A percentile compares a stretch with the other conserved stretches of the same genome.
phyloP scores from a whole-genome alignment of 1,139 yeast species.

The Casaregolazyma suthepensis region DNA sequence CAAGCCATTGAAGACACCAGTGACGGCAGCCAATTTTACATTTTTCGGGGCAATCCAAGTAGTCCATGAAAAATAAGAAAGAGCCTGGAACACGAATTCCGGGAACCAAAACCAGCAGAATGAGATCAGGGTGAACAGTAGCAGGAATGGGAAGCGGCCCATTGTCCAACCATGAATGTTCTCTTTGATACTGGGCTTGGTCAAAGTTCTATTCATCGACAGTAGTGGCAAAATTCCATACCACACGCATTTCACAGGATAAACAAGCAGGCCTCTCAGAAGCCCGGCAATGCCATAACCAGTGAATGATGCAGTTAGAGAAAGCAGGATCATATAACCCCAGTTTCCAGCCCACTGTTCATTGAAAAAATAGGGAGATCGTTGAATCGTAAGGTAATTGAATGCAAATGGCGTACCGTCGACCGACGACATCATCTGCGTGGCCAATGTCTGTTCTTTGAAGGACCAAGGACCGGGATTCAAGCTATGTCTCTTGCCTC shows the following conservation, averaged over 20 bases:
- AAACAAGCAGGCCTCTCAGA: conserved; percentile 38
- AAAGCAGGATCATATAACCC: conserved; percentile 45
- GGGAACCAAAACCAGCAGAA: conserved; percentile 56
- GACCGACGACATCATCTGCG: conserved; percentile 42
- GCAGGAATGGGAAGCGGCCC: conserved; percentile 42
- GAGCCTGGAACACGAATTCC: conserved; percentile 42
- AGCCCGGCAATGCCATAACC: conserved; percentile 58
- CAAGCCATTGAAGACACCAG: conserved; percentile 51
- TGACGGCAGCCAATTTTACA: conserved; percentile 47
- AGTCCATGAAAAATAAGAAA: conserved; percentile 53
- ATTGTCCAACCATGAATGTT: conserved; percentile 46
- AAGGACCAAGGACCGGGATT: conserved; percentile 63
- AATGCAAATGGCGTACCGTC: conserved; percentile 40
- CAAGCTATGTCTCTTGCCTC: conserved; percentile 37
- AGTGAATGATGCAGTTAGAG: conserved; percentile 49
- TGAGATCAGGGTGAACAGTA: conserved; percentile 33
- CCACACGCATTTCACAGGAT: conserved; percentile 52
- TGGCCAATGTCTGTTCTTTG: conserved; percentile 64
- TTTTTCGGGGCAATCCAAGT: conserved; percentile 57
- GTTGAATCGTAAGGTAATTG: conserved; percentile 28
- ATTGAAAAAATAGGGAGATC: conserved; percentile 27
- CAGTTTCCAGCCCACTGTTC: conserved; percentile 22
- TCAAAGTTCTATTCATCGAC: conserved; percentile 49
- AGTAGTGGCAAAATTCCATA: conserved; percentile 49
- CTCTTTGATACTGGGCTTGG: conserved; percentile 40